Base-by-base conservation (phyloP, 164 flowering plant species). In the Cinnamomum chago region DNA sequence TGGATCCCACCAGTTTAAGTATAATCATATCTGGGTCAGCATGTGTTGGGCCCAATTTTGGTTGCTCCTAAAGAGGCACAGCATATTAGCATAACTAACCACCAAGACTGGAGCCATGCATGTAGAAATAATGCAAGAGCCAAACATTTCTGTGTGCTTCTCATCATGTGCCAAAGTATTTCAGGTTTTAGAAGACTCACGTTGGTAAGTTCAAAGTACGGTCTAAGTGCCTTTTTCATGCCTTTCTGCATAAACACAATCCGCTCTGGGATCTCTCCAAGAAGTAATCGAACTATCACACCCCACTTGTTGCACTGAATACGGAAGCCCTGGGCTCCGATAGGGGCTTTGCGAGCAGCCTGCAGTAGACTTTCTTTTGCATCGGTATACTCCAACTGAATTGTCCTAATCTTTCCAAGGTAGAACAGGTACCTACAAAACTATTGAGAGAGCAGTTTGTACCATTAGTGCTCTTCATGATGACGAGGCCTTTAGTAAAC, bases 191-290 rank as follows among this genome's bases (percentile, higher is more conserved):
- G 14, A 51, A 18, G 7, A 86, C 97, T 85, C 67, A 93, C 99
- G 86, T 95, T 95, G 74, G 99, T 95, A 68, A 93, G 92, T 79
- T 95, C 99, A 81, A 95, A 95, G 82, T 95, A 95, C n/a, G 99
- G 99, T 85, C 92, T 90, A 79, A 93, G 82, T 72, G 96, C 92
- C 78, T 85, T 88, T 83, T 90, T 94, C 98, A 95, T 95, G 69
- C 98, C 98, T 70, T 86, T 95, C 86, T 95, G 99, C 94, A 90
- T 86, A 66, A 95, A 95, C n/a, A 90, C 88, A 24, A 94, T 93
- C 76, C 99, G 84, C 82, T 95, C 99, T 3, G 99, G 99, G 47
- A 95, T 95, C 81, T 95, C 99, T 51, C 99, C 98, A 22, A 95
- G 84, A 62, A 93, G 83, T 24, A 95, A 73, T 52, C 98, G 93